A percentile compares a stretch with the other conserved stretches of the same genome.
Evolutionary conservation across 2,329 filamentous ascomycete species (phyloP).

Genomic region (Waltergamsia citrina): DNA sequence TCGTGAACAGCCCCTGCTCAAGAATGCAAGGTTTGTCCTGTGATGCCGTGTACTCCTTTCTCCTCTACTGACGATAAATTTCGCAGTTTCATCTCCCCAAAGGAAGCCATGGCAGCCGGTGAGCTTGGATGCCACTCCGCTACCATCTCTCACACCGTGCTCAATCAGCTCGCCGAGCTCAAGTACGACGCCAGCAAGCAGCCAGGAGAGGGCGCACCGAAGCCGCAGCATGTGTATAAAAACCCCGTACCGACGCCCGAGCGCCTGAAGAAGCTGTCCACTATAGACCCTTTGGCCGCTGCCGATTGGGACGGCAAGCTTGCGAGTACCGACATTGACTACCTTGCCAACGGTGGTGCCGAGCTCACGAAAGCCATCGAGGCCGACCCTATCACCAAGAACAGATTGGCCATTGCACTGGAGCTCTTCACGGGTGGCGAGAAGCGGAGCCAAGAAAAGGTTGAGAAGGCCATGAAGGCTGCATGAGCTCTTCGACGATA

Average conservation of each 20-base stretch:
- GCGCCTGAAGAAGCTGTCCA: conserved; percentile 22
- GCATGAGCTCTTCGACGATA: no score
- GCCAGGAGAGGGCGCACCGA: conserved; percentile 25
- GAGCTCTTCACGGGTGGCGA: conserved; percentile 29
- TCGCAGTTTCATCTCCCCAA: conserved; percentile 27
- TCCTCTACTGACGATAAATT: conserved; percentile 2
- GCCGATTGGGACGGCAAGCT: conserved; percentile 27
- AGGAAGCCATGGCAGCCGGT: conserved; percentile 34
- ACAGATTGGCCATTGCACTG: conserved; percentile 27
- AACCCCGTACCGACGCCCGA: conserved; percentile 19
- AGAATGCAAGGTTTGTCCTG: conserved; percentile 29
- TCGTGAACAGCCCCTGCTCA: conserved; percentile 35
- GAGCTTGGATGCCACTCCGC: conserved; percentile 36
- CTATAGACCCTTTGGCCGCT: conserved; percentile 27
- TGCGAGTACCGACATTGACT: conserved; percentile 30
- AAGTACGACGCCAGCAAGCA: conserved; percentile 24
- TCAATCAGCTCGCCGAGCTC: conserved; percentile 27
- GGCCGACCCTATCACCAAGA: conserved; percentile 23
- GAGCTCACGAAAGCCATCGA: conserved; percentile 31
- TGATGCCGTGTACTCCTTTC: not conserved
- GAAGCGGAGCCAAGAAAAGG: conserved; percentile 23
- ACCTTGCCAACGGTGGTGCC: conserved; percentile 32
- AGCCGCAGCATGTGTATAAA: conserved; percentile 23
- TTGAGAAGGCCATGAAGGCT: conserved; percentile 18
- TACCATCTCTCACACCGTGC: conserved; percentile 28